Percentiles rank a stretch among this genome's conserved stretches.
Conservation (phyloP, 192 early-diverging fungal genomes). For the Funneliformis mosseae region DNA sequence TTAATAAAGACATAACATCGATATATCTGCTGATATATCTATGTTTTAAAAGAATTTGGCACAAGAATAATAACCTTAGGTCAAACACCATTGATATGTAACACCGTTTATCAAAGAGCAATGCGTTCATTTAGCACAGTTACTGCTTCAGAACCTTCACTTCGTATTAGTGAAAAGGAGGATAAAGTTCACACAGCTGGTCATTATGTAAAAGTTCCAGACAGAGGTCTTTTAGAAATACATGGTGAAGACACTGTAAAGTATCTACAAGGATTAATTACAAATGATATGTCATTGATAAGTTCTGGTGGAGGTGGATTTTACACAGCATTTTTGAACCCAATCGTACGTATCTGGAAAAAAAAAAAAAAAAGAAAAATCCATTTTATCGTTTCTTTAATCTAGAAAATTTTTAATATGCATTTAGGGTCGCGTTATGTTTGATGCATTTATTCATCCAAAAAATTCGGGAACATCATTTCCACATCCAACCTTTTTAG, state of each 20-base stretch:
- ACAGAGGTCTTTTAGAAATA: constrained; percentile 66
- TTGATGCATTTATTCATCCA: constrained; percentile 89
- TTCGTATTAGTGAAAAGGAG: not conserved
- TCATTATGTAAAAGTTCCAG: constrained; percentile 54
- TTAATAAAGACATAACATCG: too few relatives aligned
- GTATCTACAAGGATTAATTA: constrained; percentile 91
- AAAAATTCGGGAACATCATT: constrained; percentile 59
- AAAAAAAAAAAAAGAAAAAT: not conserved
- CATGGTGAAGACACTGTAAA: constrained; percentile 72
- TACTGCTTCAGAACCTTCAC: not conserved
- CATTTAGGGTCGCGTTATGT: constrained; percentile 79
- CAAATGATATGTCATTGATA: constrained; percentile 80
- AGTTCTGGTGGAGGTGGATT: constrained; percentile 75
- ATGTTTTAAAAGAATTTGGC: too few relatives aligned
- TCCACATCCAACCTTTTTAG: constrained; percentile 68
- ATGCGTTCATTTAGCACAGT: not conserved
- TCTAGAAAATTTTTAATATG: not conserved
- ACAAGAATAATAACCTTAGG: not conserved
- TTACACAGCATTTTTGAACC: constrained; percentile 78
- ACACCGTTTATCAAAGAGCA: not conserved
- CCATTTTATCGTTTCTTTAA: not conserved
- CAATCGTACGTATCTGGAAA: constrained; percentile 56
- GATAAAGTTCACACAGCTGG: not conserved
- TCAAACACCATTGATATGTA: not conserved
- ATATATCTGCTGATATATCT: too few relatives aligned